These are phyloP conservation scores for Tranzscheliella williamsii DNA, from an alignment of 1,284 basidiomycete genomes.

Conservation along the genomic window DNA sequence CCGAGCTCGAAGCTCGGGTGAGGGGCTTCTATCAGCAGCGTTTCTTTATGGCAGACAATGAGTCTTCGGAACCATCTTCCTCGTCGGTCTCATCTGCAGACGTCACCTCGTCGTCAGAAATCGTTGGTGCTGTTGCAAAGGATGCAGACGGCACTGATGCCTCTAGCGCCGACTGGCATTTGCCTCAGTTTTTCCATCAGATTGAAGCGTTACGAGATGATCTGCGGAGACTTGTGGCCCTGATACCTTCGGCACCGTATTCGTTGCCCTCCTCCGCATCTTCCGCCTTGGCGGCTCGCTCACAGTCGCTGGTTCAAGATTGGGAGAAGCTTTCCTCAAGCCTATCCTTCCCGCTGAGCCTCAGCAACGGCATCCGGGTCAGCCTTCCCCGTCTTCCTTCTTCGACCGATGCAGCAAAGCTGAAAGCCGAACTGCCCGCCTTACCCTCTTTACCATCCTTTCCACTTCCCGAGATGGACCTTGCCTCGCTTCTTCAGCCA, in stretches of 20 bases:
- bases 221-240: conserved; percentile 17
- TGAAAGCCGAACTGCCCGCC: conserved; percentile 20
- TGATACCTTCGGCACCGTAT: conserved; percentile 20
- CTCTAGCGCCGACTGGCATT: conserved; percentile 8
- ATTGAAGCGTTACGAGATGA: conserved; percentile 47
- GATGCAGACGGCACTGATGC: background rate
- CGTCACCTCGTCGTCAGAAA: background rate
- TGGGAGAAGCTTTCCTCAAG: conserved; percentile 35
- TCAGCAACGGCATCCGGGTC: conserved; percentile 22
- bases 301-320: conserved; percentile 37
- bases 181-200: conserved; percentile 42
- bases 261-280: conserved; percentile 25
- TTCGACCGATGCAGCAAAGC: conserved; percentile 17
- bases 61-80: conserved; percentile 3
- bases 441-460: conserved; percentile 25
- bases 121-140: background rate
- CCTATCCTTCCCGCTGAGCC: conserved; percentile 25
- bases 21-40: conserved; percentile 26
- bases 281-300: conserved; percentile 36
- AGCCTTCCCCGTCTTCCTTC: conserved; percentile 30
- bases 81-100: conserved; percentile 1
- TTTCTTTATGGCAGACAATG: background rate
- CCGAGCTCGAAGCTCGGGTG: conserved; percentile 39
- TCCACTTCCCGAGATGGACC: conserved; percentile 32
- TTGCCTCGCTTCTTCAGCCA: conserved; percentile 30